Percentiles rank a stretch among this genome's conserved stretches.
Conservation (phyloP, 2,329 filamentous ascomycete genomes). For the Aspergillus transmontanensis region DNA sequence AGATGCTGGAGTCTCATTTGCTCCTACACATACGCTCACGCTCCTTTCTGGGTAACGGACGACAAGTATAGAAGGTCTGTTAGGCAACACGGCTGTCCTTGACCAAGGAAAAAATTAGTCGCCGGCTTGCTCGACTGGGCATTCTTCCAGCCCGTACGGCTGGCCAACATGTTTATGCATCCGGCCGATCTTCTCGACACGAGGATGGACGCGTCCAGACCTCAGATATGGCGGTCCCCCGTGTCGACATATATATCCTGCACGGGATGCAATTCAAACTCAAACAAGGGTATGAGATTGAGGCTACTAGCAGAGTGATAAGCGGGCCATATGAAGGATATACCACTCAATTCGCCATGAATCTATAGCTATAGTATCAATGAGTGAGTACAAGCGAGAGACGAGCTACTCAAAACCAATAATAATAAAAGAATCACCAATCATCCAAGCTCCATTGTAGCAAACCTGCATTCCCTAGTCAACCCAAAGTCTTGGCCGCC, state of each 20-base stretch:
- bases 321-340: neutral
- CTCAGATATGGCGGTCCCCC: neutral
- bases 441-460: neutral
- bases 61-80: neutral
- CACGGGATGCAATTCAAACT: neutral
- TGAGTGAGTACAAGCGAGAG: neutral
- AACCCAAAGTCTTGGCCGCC: constrained; percentile 13
- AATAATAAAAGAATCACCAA: neutral
- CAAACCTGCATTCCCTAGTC: neutral
- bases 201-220: neutral
- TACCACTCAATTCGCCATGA: neutral
- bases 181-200: neutral
- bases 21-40: neutral
- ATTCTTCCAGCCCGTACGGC: neutral
- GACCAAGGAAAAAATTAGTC: neutral
- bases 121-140: neutral
- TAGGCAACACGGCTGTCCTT: neutral
- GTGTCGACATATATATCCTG: neutral
- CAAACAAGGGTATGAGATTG: neutral
- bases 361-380: neutral
- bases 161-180: neutral
- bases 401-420: neutral
- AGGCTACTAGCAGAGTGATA: neutral
- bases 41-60: neutral
- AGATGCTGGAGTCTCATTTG: neutral